phyloP scores from a whole-genome alignment of 202 grass and related monocot species.

The Musa balbisiana region DNA sequence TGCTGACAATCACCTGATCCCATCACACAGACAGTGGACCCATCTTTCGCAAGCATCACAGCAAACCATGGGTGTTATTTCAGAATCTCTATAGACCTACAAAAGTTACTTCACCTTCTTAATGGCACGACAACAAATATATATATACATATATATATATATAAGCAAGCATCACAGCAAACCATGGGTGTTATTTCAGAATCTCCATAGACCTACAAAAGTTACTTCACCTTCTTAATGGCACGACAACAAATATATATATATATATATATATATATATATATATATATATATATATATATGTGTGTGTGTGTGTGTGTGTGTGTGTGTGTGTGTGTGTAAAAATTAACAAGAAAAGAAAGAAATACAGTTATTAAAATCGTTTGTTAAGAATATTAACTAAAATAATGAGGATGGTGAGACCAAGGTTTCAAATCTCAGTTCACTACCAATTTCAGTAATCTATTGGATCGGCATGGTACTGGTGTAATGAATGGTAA shows the following conservation, averaged over 20 bases:
- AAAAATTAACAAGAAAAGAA: background rate
- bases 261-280: background rate
- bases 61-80: conserved; percentile 94
- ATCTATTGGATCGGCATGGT: no score
- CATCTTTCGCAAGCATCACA: conserved; percentile 96
- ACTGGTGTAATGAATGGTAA: no score
- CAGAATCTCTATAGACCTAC: conserved; percentile 98
- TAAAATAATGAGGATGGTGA: no score
- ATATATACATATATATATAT: background rate
- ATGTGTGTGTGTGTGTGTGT: no score
- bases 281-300: no score
- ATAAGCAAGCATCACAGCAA: conserved; percentile 69
- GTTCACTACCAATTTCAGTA: no score
- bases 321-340: no score
- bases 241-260: background rate
- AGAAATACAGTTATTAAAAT: no score
- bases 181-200: conserved; percentile 97
- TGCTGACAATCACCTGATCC: conserved; percentile 59
- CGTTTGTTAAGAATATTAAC: no score
- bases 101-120: conserved; percentile 21
- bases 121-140: background rate
- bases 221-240: background rate
- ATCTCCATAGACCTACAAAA: conserved; percentile 93
- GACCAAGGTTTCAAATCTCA: no score
- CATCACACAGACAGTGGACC: conserved; percentile 97